Evolutionary conservation across 768 basidiomycete species (phyloP), one percentile per base, ranked within the genome.

Genomic region (Mycena rebaudengoi): DNA sequence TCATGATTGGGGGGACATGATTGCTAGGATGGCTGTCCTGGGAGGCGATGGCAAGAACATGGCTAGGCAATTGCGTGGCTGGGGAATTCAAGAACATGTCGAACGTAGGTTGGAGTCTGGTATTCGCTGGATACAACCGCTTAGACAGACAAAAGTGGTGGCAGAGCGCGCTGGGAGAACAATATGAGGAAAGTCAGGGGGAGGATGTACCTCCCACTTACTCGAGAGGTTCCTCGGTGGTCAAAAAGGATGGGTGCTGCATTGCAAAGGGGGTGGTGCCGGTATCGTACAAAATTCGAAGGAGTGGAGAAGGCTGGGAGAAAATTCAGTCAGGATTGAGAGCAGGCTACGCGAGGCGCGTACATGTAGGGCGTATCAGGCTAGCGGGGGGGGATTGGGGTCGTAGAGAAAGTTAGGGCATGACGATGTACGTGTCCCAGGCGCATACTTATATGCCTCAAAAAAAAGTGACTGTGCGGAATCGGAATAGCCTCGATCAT

Each of bases 21-120:
- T n/a, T n/a, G n/a, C n/a, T 58, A 4, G 76, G 46, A 29, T 65
- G 53, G 11, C 67, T 60, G 50, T 76, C 76, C 33, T 75, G 43
- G 40, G 76, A 75, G 59, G 78, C 75, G 65, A 85, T 77, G 21
- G 85, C 84, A 45, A 90, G 80, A 58, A 85, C 77, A 69, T 90
- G 89, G 4, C 87, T 89, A 37, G 88, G 88, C 65, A 80, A 74
- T 57, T 77, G 81, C 12, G 80, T 64, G 53, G 86, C 76, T 23
- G 77, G 78, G 7, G 52, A 57, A 16, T 46, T 50, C 44, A 67
- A 2, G 39, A 49, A 52, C 75, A 88, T 81, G 64, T 85, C 80
- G 59, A 88, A 76, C 2, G 81, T 80, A 12, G 77, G 60, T 4
- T 83, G 86, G 4, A 85, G 64, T 14, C 72, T 51, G 8, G 60